A percentile compares a stretch with the other conserved stretches of the same genome.
Conservation (phyloP, 2,329 filamentous ascomycete species). For the Paraconiothyrium sp. region DNA sequence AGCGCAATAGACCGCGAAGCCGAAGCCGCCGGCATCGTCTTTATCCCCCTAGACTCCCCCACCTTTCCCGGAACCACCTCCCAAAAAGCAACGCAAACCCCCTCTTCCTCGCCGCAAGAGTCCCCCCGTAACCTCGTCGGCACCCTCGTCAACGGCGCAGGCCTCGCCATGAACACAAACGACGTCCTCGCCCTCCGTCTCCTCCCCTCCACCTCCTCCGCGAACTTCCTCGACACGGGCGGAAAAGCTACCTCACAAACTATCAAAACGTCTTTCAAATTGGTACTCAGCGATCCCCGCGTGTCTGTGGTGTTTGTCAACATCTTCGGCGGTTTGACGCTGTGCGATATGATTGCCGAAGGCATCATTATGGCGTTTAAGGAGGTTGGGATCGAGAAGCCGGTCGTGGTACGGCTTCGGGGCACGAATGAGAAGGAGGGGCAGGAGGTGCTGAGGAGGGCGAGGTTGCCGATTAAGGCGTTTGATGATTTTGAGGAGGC, state of each 20-base stretch:
- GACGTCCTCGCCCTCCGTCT: slow-evolving; percentile 77
- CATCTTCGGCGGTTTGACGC: slow-evolving; percentile 75
- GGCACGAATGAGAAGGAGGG: slow-evolving; percentile 79
- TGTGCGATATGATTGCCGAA: slow-evolving; percentile 83
- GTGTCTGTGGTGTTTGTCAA: slow-evolving; percentile 79
- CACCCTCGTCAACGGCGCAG: slow-evolving; percentile 88
- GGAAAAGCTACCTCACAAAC: slow-evolving; percentile 87
- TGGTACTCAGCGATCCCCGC: slow-evolving; percentile 75
- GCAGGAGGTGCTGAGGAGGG: slow-evolving; percentile 73
- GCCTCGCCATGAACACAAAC: slow-evolving; percentile 89
- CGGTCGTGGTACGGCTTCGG: slow-evolving; percentile 79
- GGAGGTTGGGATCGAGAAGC: slow-evolving; percentile 69
- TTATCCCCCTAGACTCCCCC: slow-evolving; percentile 66
- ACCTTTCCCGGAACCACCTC: background rate
- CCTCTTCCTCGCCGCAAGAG: slow-evolving; percentile 19
- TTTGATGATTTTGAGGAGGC: slow-evolving; percentile 81
- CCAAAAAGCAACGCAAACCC: slow-evolving; percentile 16
- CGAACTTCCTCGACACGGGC: slow-evolving; percentile 90
- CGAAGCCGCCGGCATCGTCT: slow-evolving; percentile 79
- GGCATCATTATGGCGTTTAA: slow-evolving; percentile 77
- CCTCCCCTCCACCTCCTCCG: slow-evolving; percentile 65
- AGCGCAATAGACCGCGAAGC: slow-evolving; percentile 68
- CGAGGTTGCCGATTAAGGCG: slow-evolving; percentile 72
- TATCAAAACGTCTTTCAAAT: slow-evolving; percentile 78
- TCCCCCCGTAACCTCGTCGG: slow-evolving; percentile 72